Evolutionary conservation across 805 yeast genomes (phyloP).

Genomic region (Brettanomyces anomalus): DNA sequence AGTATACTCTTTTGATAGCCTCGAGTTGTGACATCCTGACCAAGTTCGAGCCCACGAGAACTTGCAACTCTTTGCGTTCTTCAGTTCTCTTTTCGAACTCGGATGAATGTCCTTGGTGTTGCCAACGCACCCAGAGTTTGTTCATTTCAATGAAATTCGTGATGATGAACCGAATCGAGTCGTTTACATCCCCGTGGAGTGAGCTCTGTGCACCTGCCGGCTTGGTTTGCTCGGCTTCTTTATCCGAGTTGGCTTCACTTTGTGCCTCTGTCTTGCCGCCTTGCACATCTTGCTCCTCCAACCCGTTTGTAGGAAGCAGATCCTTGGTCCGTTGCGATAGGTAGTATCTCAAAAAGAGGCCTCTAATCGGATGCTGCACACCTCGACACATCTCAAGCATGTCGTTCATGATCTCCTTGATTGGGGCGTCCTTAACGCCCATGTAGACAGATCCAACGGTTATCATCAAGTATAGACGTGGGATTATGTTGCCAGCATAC

Average conservation of each 20-base stretch:
- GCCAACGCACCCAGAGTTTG: conserved; percentile 93
- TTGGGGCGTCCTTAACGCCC: conserved; percentile 69
- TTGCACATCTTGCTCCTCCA: neutral
- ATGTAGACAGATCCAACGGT: conserved; percentile 89
- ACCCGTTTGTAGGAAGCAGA: conserved; percentile 36
- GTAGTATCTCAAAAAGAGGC: conserved; percentile 83
- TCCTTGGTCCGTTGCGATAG: conserved; percentile 76
- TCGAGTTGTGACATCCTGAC: conserved; percentile 84
- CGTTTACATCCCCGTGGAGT: conserved; percentile 36
- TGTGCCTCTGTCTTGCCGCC: conserved; percentile 8
- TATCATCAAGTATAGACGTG: conserved; percentile 88
- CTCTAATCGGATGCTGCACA: conserved; percentile 91
- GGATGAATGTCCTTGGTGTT: conserved; percentile 88
- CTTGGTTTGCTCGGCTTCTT: neutral
- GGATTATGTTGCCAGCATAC: conserved; percentile 88
- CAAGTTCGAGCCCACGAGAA: conserved; percentile 85
- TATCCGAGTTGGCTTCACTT: conserved; percentile 3
- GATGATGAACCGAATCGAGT: conserved; percentile 69
- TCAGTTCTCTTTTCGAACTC: conserved; percentile 65
- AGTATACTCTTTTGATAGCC: conserved; percentile 47
- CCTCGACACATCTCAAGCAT: conserved; percentile 98
- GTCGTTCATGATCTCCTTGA: conserved; percentile 81
- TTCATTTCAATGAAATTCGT: conserved; percentile 95
- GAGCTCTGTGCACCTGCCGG: too few species aligned
- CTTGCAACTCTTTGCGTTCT: conserved; percentile 84